phyloP scores from a whole-genome alignment of 306 rosid genomes.

The Cicer chorassanicum region DNA sequence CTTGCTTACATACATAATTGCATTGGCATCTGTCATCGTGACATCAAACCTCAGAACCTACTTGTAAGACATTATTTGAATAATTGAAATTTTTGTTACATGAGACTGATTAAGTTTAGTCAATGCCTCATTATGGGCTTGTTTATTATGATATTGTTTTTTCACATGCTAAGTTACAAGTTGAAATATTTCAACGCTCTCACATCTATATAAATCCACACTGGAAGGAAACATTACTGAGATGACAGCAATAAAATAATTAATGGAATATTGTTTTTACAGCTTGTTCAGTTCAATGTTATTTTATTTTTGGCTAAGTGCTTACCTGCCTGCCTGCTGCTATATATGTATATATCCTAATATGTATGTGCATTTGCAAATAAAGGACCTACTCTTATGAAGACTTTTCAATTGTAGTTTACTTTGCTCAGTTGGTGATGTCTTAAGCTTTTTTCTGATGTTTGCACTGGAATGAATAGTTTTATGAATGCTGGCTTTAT shows the following conservation, averaged over 20 bases:
- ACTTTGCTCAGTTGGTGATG: slow-evolving; percentile 12
- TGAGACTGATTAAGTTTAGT: slow-evolving; percentile 16
- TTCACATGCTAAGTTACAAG: slow-evolving; percentile 20
- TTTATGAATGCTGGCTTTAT: slow-evolving; percentile 17
- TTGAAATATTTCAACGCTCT: slow-evolving; percentile 28
- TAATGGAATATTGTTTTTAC: not conserved
- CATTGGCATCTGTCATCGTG: slow-evolving; percentile 96
- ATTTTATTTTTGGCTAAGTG: slow-evolving; percentile 16
- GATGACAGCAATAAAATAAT: slow-evolving; percentile 14
- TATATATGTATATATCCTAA: not conserved
- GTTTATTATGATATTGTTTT: slow-evolving; percentile 25
- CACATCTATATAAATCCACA: slow-evolving; percentile 30
- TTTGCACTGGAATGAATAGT: slow-evolving; percentile 1
- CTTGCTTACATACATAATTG: slow-evolving; percentile 96
- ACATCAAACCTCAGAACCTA: slow-evolving; percentile 97
- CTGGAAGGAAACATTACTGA: slow-evolving; percentile 14
- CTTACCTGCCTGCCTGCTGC: slow-evolving; percentile 3
- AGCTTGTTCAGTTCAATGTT: not conserved
- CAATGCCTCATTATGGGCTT: not conserved
- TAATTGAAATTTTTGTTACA: slow-evolving; percentile 10
- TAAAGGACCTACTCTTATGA: not conserved
- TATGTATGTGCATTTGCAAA: not conserved
- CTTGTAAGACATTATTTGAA: slow-evolving; percentile 65
- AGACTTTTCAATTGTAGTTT: slow-evolving; percentile 3
- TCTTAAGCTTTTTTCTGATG: slow-evolving; percentile 22